A percentile compares a stretch with the other conserved stretches of the same genome.
phyloP scores from a whole-genome alignment of 2,329 filamentous ascomycete species.

The Plectosphaerella plurivora region DNA sequence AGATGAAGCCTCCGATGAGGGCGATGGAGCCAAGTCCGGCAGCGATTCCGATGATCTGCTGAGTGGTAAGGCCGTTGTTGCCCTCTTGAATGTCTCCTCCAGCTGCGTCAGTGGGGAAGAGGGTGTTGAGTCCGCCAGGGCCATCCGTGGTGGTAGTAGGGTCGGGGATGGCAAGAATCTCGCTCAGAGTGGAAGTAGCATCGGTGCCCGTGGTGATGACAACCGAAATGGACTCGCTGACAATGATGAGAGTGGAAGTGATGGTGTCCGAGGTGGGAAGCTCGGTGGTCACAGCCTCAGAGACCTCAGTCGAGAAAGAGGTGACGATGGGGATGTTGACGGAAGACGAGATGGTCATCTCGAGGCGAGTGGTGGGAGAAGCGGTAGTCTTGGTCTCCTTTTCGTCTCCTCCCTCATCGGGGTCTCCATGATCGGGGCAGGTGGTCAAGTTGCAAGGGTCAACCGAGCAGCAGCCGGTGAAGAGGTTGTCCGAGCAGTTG shows the following conservation, averaged over 20 bases:
- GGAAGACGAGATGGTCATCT: neutral
- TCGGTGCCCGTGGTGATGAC: too few relatives aligned
- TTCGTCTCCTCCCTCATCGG: neutral
- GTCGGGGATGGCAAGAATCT: too few relatives aligned
- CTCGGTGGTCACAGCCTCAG: too few relatives aligned
- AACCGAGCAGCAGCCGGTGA: slow-evolving; percentile 39
- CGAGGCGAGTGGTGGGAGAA: neutral
- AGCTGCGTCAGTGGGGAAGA: too few relatives aligned
- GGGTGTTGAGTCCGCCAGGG: too few relatives aligned
- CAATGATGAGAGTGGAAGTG: neutral
- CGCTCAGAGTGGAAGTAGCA: too few relatives aligned
- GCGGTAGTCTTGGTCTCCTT: neutral
- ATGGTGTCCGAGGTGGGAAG: neutral
- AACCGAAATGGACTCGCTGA: too few relatives aligned
- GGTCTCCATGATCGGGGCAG: slow-evolving; percentile 21
- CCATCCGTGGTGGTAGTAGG: too few relatives aligned
- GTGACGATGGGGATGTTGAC: neutral
- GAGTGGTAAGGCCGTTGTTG: neutral
- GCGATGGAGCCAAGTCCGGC: slow-evolving; percentile 11
- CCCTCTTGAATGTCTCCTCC: too few relatives aligned
- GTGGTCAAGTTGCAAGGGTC: slow-evolving; percentile 32
- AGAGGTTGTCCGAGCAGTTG: slow-evolving; percentile 28
- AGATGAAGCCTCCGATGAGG: slow-evolving; percentile 15
- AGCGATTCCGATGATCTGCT: slow-evolving; percentile 5
- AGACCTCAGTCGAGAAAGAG: neutral